Evolutionary conservation across 139 green algal genomes (phyloP), one percentile per base, ranked within the genome.

Genomic region (Pleodorina starrii): DNA sequence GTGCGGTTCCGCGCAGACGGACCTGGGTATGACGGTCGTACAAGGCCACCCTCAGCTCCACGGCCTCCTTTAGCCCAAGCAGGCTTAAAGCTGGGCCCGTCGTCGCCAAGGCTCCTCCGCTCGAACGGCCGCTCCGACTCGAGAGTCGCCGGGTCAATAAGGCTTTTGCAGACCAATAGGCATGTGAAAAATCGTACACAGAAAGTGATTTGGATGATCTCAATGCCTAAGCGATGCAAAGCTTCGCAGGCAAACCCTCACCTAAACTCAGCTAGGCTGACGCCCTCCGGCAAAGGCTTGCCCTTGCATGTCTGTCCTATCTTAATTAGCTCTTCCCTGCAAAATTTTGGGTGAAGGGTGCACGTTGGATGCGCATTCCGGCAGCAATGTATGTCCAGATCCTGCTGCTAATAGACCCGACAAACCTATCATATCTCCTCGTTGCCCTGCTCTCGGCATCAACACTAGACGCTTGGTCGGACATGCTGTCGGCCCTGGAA

Each of bases 121-220:
- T 88, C 82, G 43, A 87, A 66, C 0, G 44, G 27, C 29, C 66
- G 21, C 23, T 88, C 82, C 5, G 82, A 48, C 14, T 88, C 82
- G 12, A 66, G 1, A 12, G 82, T 88, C 32, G 82, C 82, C 5
- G 82, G 82, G 82, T 88, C 82, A 44, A 88, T 88, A 59, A 88
- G 82, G 21, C 82, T 88, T n/a, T n/a, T n/a, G n/a, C n/a, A n/a
- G n/a, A n/a, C n/a, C n/a, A n/a, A n/a, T n/a, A n/a, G n/a, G n/a
- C n/a, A n/a, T n/a, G n/a, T n/a, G n/a, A n/a, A n/a, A n/a, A n/a
- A n/a, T n/a, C n/a, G n/a, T n/a, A n/a, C n/a, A n/a, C n/a, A n/a
- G n/a, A n/a, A n/a, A n/a, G n/a, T n/a, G n/a, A n/a, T n/a, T n/a
- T n/a, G n/a, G n/a, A n/a, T n/a, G n/a, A n/a, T n/a, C n/a, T n/a